Base-by-base conservation (phyloP, 179 eudicot genomes). In the Spinacia oleracea region DNA sequence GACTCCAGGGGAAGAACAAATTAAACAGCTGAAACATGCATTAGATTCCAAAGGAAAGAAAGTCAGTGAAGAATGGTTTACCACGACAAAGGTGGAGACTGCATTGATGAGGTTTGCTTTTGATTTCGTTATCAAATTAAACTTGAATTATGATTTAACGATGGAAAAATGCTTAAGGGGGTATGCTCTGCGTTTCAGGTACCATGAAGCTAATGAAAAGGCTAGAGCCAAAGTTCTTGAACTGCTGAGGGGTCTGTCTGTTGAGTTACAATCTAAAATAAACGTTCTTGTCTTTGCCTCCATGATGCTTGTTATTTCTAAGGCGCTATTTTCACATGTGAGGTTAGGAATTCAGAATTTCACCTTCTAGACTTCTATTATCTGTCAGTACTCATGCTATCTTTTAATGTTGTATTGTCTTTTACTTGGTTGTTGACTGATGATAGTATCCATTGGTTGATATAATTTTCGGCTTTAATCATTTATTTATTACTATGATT, bases 21-120 rank as follows among this genome's bases (percentile, higher is more conserved):
- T 96, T 80, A 96, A 89, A 73, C 89, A 89, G 85, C 91, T 96
- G 69, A 89, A 80, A 86, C 89, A 88, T 82, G 93, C 99, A 81
- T 67, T 91, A 27, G 98, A 96, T 90, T 89, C 97, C 42, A 96
- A 92, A 82, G 98, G 99, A 27, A 92, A 89, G 81, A 96, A 88
- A 75, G 96, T 96, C 84, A 90, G 99, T 34, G 99, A 96, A 50
- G 99, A 96, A 86, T 96, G 98, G 99, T 93, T 89, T 85, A 91
- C 98, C 79, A 92, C 99, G 27, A 66, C 75, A 71, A 96, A 91
- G 82, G 98, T 96, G 90, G 99, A 96, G 74, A 85, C 84, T 76
- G 98, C 99, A 66, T 84, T 93, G 68, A 43, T 81, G 77, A 96
- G 99, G 99, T 94, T 38, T 62, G 77, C 71, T 18, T 65, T 63